Evolutionary conservation across 371 early-diverging fungal species (phyloP).

Genomic region (Rhizopus sp.): DNA sequence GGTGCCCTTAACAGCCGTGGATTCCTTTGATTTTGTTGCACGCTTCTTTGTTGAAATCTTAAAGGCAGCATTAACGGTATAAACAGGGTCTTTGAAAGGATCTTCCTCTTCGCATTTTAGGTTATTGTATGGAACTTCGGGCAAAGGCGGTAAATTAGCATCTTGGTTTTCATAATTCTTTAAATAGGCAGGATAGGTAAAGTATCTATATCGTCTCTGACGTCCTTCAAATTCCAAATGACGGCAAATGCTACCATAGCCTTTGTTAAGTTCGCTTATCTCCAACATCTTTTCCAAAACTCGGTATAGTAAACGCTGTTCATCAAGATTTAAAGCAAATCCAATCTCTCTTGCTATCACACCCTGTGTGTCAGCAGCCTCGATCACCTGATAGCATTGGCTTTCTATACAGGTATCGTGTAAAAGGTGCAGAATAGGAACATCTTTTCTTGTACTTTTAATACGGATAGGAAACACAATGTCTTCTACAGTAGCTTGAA

Average conservation of each 20-base stretch:
- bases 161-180: constrained; percentile 17
- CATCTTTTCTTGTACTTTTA: constrained; percentile 3
- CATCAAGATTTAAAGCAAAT: constrained; percentile 14
- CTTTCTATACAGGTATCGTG: constrained; percentile 19
- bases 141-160: constrained; percentile 8
- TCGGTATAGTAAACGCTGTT: constrained; percentile 26
- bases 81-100: not conserved
- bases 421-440: constrained; percentile 9
- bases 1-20: too few relatives aligned
- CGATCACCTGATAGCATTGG: constrained; percentile 21
- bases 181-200: constrained; percentile 20
- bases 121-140: not conserved
- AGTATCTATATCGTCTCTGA: constrained; percentile 39
- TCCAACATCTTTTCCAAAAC: constrained; percentile 19
- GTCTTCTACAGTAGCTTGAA: constrained; percentile 1
- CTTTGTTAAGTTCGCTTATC: not conserved
- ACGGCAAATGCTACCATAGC: constrained; percentile 14
- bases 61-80: too few relatives aligned
- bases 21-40: constrained; percentile 1
- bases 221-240: constrained; percentile 41
- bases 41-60: not conserved
- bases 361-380: constrained; percentile 22
- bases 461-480: constrained; percentile 8
- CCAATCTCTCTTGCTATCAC: constrained; percentile 27
- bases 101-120: not conserved